These are phyloP conservation scores for Tulasnella sp. DNA, from an alignment of 768 basidiomycete species.

Conservation along the genomic window DNA sequence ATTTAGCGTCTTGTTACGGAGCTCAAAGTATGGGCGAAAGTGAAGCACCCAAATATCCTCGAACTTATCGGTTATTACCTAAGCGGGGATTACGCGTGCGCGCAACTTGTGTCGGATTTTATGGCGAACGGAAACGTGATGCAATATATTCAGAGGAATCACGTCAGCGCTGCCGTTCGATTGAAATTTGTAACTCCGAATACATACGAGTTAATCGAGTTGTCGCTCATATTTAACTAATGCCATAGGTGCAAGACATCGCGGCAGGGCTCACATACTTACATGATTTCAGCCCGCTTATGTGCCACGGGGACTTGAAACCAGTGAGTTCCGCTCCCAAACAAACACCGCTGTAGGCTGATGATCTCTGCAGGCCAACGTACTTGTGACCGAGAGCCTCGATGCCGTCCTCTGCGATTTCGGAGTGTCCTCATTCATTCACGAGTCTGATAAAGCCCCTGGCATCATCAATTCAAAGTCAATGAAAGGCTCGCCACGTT, in stretches of 20 bases:
- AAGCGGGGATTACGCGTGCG: neutral
- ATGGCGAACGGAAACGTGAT: neutral
- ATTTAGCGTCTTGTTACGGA: neutral
- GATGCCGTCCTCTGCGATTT: neutral
- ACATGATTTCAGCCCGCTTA: neutral
- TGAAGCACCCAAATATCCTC: neutral
- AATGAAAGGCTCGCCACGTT: neutral
- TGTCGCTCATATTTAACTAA: neutral
- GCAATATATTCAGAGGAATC: neutral
- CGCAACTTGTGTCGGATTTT: neutral
- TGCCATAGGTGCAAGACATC: neutral
- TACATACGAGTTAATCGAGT: neutral
- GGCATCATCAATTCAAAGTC: neutral
- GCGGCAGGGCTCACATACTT: neutral
- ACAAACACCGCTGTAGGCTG: neutral
- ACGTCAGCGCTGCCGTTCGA: neutral
- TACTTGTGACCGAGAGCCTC: neutral
- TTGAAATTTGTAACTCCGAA: neutral
- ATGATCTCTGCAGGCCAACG: neutral
- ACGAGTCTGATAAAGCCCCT: neutral
- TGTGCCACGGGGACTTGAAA: neutral
- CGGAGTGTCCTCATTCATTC: neutral
- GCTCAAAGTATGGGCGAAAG: neutral
- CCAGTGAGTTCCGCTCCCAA: neutral
- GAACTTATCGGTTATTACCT: neutral